Conservation (phyloP, 495 filamentous ascomycete genomes). For the Talaromyces wortmannii region DNA sequence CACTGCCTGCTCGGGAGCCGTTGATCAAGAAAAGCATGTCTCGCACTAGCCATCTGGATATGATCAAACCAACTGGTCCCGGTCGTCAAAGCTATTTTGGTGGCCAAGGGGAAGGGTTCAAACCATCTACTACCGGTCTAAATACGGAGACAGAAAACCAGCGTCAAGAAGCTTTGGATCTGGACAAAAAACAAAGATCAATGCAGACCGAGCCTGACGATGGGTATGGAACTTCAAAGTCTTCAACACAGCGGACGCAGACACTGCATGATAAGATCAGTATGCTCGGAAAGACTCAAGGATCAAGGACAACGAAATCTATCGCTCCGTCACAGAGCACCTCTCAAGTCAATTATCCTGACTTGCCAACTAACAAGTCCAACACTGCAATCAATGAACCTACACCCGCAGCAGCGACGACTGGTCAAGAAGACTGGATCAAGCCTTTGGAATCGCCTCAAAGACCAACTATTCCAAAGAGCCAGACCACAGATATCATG, state of each 20-base stretch:
- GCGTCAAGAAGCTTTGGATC: slow-evolving; percentile 44
- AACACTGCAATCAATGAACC: slow-evolving; percentile 19
- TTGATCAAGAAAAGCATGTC: slow-evolving; percentile 67
- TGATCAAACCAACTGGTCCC: slow-evolving; percentile 37
- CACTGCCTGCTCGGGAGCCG: slow-evolving; percentile 85
- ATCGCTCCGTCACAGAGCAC: slow-evolving; percentile 44
- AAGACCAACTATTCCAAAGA: slow-evolving; percentile 45
- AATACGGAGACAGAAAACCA: slow-evolving; percentile 16
- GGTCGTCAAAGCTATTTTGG: slow-evolving; percentile 52
- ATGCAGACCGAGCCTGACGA: slow-evolving; percentile 23
- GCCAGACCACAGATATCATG: slow-evolving; percentile 51
- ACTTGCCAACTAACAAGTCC: slow-evolving; percentile 38
- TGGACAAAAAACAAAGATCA: slow-evolving; percentile 44
- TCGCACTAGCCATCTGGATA: slow-evolving; percentile 73
- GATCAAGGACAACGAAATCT: slow-evolving; percentile 63
- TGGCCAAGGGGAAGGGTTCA: slow-evolving; percentile 34
- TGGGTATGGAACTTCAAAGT: slow-evolving; percentile 58
- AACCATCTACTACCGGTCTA: slow-evolving; percentile 11
- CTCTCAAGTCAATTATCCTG: slow-evolving; percentile 46
- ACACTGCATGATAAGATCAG: slow-evolving; percentile 87
- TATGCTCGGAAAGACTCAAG: slow-evolving; percentile 78
- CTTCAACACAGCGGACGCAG: slow-evolving; percentile 86
- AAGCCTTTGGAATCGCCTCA: slow-evolving; percentile 45
- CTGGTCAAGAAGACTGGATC: slow-evolving; percentile 63
- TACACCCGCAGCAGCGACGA: slow-evolving; percentile 12